Conservation (phyloP, 2,329 filamentous ascomycete genomes). For the Fusarium secorum region DNA sequence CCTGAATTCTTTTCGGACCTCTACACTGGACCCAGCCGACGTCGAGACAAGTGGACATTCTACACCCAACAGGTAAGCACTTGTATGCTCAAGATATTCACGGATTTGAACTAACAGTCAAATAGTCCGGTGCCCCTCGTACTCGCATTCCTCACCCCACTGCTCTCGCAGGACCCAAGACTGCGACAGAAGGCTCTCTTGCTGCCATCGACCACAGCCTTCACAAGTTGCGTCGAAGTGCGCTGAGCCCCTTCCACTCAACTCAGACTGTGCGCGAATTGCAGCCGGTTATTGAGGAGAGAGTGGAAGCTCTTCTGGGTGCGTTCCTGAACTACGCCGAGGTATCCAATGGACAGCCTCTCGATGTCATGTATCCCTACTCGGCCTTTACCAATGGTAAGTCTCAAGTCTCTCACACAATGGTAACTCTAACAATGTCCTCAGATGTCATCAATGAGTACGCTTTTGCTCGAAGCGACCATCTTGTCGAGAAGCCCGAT, state of each 20-base stretch:
- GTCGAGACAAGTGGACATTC: constrained; percentile 48
- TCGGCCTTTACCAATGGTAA: constrained; percentile 51
- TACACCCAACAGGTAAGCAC: constrained; percentile 47
- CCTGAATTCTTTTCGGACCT: constrained; percentile 52
- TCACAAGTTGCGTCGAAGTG: constrained; percentile 46
- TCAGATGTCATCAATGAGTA: constrained; percentile 53
- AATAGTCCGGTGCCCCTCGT: constrained; percentile 48
- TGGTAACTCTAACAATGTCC: background rate
- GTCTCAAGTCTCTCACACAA: background rate
- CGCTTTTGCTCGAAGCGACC: constrained; percentile 48
- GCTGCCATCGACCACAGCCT: constrained; percentile 48
- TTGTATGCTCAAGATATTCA: background rate
- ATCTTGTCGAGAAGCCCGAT: constrained; percentile 46
- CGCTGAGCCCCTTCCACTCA: constrained; percentile 50
- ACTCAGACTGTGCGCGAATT: constrained; percentile 49
- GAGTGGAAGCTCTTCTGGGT: constrained; percentile 46
- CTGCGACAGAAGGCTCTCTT: constrained; percentile 45
- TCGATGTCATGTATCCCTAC: constrained; percentile 50
- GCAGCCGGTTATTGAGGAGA: constrained; percentile 49
- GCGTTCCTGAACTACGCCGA: constrained; percentile 43
- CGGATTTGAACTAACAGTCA: constrained; percentile 17
- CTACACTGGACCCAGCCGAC: constrained; percentile 45
- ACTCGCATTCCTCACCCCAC: constrained; percentile 31
- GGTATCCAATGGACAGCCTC: constrained; percentile 38
- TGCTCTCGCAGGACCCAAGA: constrained; percentile 22